phyloP scores from a whole-genome alignment of 2,329 filamentous ascomycete genomes.

The Monosporascus cannonballus region DNA sequence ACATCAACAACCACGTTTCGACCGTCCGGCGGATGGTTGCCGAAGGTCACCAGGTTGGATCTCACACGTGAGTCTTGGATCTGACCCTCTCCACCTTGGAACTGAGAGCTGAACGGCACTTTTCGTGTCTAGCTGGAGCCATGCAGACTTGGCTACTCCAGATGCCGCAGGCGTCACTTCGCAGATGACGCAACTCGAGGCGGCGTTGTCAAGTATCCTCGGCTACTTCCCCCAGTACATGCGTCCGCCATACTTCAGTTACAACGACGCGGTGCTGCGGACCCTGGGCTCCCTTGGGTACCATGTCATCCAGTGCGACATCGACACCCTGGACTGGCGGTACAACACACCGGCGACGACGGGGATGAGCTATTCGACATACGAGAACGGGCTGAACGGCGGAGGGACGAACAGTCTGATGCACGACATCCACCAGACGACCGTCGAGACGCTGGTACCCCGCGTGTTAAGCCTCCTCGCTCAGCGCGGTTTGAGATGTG shows the following conservation, averaged over 20 bases:
- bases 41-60: constrained; percentile 43
- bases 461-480: constrained; percentile 22
- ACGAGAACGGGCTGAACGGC: constrained; percentile 22
- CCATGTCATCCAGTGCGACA: constrained; percentile 39
- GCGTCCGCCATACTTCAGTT: constrained; percentile 42
- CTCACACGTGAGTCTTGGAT: constrained; percentile 33
- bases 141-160: constrained; percentile 37
- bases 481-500: constrained; percentile 3
- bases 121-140: constrained; percentile 30
- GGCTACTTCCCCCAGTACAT: constrained; percentile 46
- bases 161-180: constrained; percentile 27
- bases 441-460: constrained; percentile 25
- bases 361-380: constrained; percentile 24
- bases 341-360: constrained; percentile 25
- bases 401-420: constrained; percentile 28
- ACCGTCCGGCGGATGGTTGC: constrained; percentile 24
- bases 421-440: constrained; percentile 31
- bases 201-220: constrained; percentile 38
- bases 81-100: too few species aligned
- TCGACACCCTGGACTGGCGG: constrained; percentile 40
- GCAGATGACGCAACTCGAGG: constrained; percentile 41
- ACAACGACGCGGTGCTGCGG: constrained; percentile 25
- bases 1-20: constrained; percentile 26
- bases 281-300: constrained; percentile 39
- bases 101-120: background rate